These are phyloP conservation scores for Jackrogersella multiformis DNA, from an alignment of 495 filamentous ascomycete species.

Conservation along the genomic window DNA sequence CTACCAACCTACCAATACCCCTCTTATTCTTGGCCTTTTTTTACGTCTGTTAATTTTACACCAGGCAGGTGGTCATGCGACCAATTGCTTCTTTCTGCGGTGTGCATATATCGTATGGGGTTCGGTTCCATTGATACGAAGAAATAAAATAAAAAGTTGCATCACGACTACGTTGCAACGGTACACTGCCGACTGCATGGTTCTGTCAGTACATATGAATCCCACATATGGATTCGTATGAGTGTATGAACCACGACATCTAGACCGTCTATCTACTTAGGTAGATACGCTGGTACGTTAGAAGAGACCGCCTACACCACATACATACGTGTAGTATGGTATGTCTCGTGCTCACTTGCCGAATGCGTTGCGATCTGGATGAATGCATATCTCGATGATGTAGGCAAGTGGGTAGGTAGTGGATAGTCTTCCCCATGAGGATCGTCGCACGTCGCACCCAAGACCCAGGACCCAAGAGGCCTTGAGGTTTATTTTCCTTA, in stretches of 20 bases:
- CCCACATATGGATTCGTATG: slow-evolving; percentile 6
- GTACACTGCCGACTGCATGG: slow-evolving; percentile 29
- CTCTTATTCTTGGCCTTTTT: neutral
- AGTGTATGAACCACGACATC: neutral
- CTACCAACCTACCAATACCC: neutral
- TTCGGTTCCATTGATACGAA: slow-evolving; percentile 17
- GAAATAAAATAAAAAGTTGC: neutral
- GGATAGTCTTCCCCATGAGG: neutral
- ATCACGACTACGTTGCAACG: slow-evolving; percentile 16
- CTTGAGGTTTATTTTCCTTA: neutral
- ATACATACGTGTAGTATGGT: too few species aligned
- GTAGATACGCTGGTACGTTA: too few species aligned
- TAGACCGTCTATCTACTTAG: slow-evolving; percentile 12
- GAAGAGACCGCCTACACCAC: neutral
- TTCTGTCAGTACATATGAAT: too few species aligned
- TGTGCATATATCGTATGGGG: slow-evolving; percentile 2
- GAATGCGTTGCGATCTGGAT: neutral
- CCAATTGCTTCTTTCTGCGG: slow-evolving; percentile 28
- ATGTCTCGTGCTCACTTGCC: slow-evolving; percentile 31
- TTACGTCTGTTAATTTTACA: slow-evolving; percentile 2
- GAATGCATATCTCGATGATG: slow-evolving; percentile 13
- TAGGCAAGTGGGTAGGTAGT: slow-evolving; percentile 3
- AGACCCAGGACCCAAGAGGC: neutral
- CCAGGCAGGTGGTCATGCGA: slow-evolving; percentile 30
- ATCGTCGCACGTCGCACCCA: too few species aligned